phyloP scores from a whole-genome alignment of 2,329 filamentous ascomycete species.

The Decorospora gaudefroyi region DNA sequence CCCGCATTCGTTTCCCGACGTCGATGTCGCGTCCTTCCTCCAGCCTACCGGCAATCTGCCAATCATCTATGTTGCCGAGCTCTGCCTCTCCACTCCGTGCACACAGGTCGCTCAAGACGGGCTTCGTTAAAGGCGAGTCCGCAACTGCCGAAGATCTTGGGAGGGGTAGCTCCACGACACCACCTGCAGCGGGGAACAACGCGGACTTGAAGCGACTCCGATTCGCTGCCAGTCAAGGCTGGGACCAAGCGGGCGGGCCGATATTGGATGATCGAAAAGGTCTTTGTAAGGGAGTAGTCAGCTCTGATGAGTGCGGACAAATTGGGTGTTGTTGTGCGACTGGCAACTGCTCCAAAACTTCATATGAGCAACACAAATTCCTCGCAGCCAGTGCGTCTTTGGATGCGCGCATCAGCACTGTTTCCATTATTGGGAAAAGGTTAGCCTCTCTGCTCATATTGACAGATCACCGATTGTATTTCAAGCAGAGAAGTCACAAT shows the following conservation, averaged over 20 bases:
- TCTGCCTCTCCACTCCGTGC: background rate
- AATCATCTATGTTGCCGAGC: conserved; percentile 24
- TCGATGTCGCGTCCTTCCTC: background rate
- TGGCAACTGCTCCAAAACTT: too few relatives aligned
- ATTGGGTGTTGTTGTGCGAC: too few relatives aligned
- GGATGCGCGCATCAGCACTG: too few relatives aligned
- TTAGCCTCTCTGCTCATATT: too few relatives aligned
- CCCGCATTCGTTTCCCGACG: conserved; percentile 3
- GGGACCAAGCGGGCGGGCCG: conserved; percentile 15
- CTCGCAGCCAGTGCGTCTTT: too few relatives aligned
- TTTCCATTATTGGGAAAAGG: too few relatives aligned
- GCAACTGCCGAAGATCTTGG: conserved; percentile 34
- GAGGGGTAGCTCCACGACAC: conserved; percentile 32
- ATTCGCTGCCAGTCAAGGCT: conserved; percentile 20
- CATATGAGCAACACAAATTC: too few relatives aligned
- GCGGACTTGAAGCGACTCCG: conserved; percentile 15
- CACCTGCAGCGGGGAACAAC: conserved; percentile 11
- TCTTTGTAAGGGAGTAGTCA: conserved; percentile 28
- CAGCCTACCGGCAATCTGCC: conserved; percentile 9
- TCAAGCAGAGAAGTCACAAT: too few relatives aligned
- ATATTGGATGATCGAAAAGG: conserved; percentile 20
- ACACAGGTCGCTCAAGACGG: background rate
- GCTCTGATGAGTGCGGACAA: background rate
- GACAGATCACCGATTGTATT: too few relatives aligned
- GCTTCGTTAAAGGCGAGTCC: conserved; percentile 2